Evolutionary conservation across 208 protist species (phyloP), one percentile per base, ranked within the genome.

Genomic region (Leishmania arabica): DNA sequence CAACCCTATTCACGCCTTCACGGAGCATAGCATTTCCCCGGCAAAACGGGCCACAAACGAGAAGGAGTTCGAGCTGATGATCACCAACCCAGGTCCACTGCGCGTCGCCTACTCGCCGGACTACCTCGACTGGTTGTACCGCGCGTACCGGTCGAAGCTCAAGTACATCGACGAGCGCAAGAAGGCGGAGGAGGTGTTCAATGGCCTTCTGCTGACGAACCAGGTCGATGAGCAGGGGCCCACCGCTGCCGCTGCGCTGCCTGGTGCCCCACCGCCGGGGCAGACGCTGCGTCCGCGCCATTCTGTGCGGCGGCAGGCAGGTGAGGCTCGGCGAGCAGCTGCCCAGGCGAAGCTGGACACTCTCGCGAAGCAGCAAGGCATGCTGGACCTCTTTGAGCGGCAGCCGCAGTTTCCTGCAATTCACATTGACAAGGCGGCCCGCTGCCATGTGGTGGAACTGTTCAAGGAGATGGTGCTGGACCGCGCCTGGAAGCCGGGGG

Each of bases 91-190:
- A 58, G 94, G 94, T 0, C 94, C 94, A 17, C 65, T 97, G n/a
- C 94, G 92, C 45, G 84, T 96, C 24, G 82, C 82, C 27, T 97
- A 95, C 84, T 94, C 92, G 13, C 81, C 92, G 6, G 94, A 97
- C 82, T 97, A 97, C 84, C 89, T 97, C 64, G 92, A 97, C 79
- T 97, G 94, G 94, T 87, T 95, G 45, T 95, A 95, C 84, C 84
- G 88, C 19, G 91, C 85, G 24, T 97, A 97, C 90, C 86, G 78
- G 77, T 68, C 89, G 8, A 95, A 95, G 84, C 58, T 90, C 11
- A 84, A 83, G 54, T 94, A 92, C 80, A 75, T 82, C 19, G 85
- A 91, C 51, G 87, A 87, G 64, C 88, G 89, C 37, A 62, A 79
- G 49, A 89, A 86, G 60, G 91, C 90, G 51, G 91, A 95, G 77